Conservation (phyloP, 306 rosid genomes). For the Ammopiptanthus mongolicus region DNA sequence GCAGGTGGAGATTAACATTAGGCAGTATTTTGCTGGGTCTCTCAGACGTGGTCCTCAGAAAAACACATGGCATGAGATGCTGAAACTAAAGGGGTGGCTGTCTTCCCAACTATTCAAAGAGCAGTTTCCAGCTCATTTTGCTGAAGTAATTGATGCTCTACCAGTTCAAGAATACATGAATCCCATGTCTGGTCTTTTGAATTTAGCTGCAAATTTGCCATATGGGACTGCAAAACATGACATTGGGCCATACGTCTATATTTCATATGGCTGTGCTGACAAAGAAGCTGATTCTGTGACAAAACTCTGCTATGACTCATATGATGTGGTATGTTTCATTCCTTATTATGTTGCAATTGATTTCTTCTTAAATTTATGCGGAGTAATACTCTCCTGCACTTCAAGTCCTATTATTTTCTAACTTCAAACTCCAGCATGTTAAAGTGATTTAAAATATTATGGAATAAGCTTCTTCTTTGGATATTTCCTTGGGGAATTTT, state of each 20-base stretch:
- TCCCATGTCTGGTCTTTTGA: conserved; percentile 79
- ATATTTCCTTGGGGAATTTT: background rate
- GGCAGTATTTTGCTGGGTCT: conserved; percentile 81
- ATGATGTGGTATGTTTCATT: conserved; percentile 67
- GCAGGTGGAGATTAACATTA: conserved; percentile 94
- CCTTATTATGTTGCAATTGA: conserved; percentile 8
- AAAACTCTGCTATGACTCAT: conserved; percentile 70
- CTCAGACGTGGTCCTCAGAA: conserved; percentile 49
- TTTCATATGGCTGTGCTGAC: conserved; percentile 73
- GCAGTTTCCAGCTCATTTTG: conserved; percentile 87
- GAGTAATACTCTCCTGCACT: background rate
- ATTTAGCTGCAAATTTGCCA: conserved; percentile 80
- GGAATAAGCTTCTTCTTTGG: background rate
- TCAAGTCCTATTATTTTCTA: background rate
- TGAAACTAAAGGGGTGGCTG: conserved; percentile 84
- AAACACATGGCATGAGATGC: conserved; percentile 60
- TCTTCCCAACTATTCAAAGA: conserved; percentile 85
- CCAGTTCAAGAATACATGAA: conserved; percentile 94
- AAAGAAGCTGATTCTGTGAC: conserved; percentile 61
- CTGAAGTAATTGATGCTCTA: conserved; percentile 67
- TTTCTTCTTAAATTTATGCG: background rate
- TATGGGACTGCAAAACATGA: conserved; percentile 63
- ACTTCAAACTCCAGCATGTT: background rate
- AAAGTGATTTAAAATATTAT: background rate
- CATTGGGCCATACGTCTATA: conserved; percentile 81